Evolutionary conservation across 768 basidiomycete genomes (phyloP), one percentile per base, ranked within the genome.

Genomic region (Trametes punicea): DNA sequence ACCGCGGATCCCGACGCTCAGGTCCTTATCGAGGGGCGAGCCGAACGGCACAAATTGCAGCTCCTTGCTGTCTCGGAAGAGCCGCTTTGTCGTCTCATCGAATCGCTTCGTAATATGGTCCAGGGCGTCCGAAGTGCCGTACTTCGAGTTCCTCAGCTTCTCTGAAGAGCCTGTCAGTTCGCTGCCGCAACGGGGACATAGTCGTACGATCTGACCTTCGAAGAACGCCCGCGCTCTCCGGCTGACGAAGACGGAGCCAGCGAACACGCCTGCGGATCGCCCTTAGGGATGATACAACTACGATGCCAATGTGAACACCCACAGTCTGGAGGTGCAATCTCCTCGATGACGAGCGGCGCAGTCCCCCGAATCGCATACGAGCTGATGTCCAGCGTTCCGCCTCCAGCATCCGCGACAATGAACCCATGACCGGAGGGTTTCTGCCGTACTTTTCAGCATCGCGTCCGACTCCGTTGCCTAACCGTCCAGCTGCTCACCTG

Each of bases 241-340:
- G 66, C 87, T 88, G 26, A 90, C 88, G 65, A 91, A 91, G 13
- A 91, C 86, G 4, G 88, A 90, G 23, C 88, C 88, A 41, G 88
- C 87, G 68, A 91, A 91, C 36, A 90, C 81, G 69, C 85, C 85
- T 87, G 27, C 36, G 8, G 16, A 38, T 1, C 1, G 18, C 27
- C 23, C 58, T 49, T 16, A 47, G 10, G 45, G 34, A 1, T 6
- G 16, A 15, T 15, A 13, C 10, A 26, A 18, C 45, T 26, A 21
- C 1, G 10, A 2, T 5, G 1, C 23, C 11, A 5, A 13, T n/a
- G 11, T 2, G 15, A 8, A 26, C 2, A 72, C 82, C 56, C 59
- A 87, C 88, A 91, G 69, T 91, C 88, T 10, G 88, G 87, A 23
- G 88, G 88, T 2, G 88, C 88, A 61, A 90, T 83, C 70, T 91